Conservation (phyloP, 2,329 filamentous ascomycete species). For the Aspergillus intermedius region DNA sequence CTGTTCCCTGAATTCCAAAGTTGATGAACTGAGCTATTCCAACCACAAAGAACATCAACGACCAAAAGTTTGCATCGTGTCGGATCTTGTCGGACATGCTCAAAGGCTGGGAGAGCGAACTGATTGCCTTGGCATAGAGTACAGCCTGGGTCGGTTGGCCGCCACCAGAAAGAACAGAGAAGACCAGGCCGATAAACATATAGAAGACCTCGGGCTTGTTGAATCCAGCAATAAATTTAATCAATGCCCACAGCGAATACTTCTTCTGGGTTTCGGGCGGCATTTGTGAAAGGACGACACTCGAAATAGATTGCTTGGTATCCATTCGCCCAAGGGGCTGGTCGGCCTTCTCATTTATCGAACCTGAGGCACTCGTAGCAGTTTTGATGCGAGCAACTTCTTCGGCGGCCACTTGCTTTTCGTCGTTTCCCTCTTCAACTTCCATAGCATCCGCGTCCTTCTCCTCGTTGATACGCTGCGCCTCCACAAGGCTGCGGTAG, state of each 20-base stretch:
- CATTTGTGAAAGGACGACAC: conserved; percentile 58
- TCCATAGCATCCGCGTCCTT: conserved; percentile 31
- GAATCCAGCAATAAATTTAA: conserved; percentile 73
- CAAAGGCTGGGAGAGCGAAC: conserved; percentile 56
- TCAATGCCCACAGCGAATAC: conserved; percentile 67
- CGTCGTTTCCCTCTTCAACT: conserved; percentile 19
- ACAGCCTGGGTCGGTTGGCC: conserved; percentile 72
- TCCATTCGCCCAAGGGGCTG: conserved; percentile 37
- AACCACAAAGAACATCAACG: conserved; percentile 80
- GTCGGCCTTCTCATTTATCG: conserved; percentile 25
- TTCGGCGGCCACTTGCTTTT: conserved; percentile 15
- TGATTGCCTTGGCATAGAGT: conserved; percentile 85
- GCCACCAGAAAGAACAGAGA: conserved; percentile 69
- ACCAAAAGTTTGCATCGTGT: conserved; percentile 75
- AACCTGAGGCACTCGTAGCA: conserved; percentile 21
- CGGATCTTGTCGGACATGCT: conserved; percentile 53
- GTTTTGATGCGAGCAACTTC: conserved; percentile 28
- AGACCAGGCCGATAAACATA: conserved; percentile 68
- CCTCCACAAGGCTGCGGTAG: conserved; percentile 80
- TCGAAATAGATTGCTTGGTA: conserved; percentile 57
- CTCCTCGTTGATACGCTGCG: conserved; percentile 69
- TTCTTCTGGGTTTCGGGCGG: conserved; percentile 46
- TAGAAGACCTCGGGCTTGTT: conserved; percentile 65
- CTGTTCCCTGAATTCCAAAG: conserved; percentile 61
- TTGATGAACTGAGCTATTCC: conserved; percentile 66